Base-by-base conservation (phyloP, 768 basidiomycete genomes). In the Trametes cubensis region DNA sequence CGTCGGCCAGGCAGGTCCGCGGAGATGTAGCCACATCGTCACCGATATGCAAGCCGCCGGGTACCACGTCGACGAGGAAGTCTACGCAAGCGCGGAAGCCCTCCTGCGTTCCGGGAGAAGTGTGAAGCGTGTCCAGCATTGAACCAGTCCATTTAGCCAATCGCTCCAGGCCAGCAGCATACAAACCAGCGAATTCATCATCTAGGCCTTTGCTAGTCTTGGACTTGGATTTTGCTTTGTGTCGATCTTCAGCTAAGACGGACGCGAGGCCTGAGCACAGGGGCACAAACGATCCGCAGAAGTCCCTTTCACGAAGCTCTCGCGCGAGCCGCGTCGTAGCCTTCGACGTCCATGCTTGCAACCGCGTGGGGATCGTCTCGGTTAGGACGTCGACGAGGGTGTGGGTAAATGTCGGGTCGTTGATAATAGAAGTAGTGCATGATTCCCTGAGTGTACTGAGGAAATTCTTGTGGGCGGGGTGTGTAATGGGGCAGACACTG, bases 391-490 rank as follows among this genome's bases (percentile, higher is more conserved):
- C 68, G 17, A 73, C 65, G 17, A 82, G 69, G 7, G 73, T 58
- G 23, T 69, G 62, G 6, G 73, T 69, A 61, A 80, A 82, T 3
- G 68, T 68, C 18, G 66, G 65, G 15, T 71, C 67, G 14, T 66
- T 66, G 71, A 71, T 48, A 28, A 66, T 25, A 55, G 71, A 41
- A 67, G 61, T 30, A 18, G 49, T 71, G 79, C 84, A 85, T 45
- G 68, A 71, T n/a, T 69, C 65, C 46, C 73, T 73, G 28, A 85
- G 74, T 47, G 81, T 78, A 17, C 77, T 62, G 42, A 87, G 77
- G 66, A 81, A 85, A 51, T 72, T 73, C 14, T 74, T 71, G 69
- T 85, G 81, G 2, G 77, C 74, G 3, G 81, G 77, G 55, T 84
- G 80, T 18, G 74, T 76, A 45, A 80, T 65, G 59, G 56, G 55